Evolutionary conservation across 2,329 filamentous ascomycete genomes (phyloP).

Genomic region (Pseudogymnoascus sp.): DNA sequence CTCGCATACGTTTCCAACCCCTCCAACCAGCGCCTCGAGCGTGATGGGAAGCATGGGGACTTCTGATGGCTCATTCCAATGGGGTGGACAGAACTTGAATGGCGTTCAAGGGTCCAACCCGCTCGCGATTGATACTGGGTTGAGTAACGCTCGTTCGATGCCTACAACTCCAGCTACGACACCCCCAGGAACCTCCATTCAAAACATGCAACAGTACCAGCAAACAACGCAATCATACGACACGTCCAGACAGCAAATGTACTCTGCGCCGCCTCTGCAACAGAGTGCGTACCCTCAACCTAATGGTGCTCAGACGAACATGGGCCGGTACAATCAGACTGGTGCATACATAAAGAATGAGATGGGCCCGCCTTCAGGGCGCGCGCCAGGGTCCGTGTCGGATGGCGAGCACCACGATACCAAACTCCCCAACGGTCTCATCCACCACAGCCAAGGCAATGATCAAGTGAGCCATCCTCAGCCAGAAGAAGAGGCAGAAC

Average conservation of each 20-base stretch:
- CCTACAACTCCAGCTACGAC: constrained; percentile 87
- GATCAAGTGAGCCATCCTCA: constrained; percentile 45
- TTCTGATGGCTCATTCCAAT: constrained; percentile 69
- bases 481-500: constrained; percentile 60
- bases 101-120: constrained; percentile 54
- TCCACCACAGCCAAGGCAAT: constrained; percentile 47
- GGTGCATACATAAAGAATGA: constrained; percentile 70
- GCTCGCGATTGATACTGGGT: constrained; percentile 70
- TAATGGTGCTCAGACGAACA: constrained; percentile 50
- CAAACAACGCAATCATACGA: constrained; percentile 63
- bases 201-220: constrained; percentile 72
- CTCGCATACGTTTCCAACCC: constrained; percentile 87
- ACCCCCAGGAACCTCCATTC: constrained; percentile 67
- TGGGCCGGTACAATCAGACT: constrained; percentile 56
- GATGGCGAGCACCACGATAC: constrained; percentile 55
- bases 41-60: constrained; percentile 65
- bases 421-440: constrained; percentile 57
- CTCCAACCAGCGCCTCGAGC: constrained; percentile 85
- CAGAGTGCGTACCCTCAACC: constrained; percentile 63
- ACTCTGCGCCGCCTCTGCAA: constrained; percentile 57
- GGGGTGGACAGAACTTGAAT: constrained; percentile 60
- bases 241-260: constrained; percentile 60
- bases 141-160: constrained; percentile 75
- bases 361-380: constrained; percentile 71
- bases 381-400: constrained; percentile 47